Conservation (phyloP, 202 grass and related monocot genomes). For the Carex sylvatica region DNA sequence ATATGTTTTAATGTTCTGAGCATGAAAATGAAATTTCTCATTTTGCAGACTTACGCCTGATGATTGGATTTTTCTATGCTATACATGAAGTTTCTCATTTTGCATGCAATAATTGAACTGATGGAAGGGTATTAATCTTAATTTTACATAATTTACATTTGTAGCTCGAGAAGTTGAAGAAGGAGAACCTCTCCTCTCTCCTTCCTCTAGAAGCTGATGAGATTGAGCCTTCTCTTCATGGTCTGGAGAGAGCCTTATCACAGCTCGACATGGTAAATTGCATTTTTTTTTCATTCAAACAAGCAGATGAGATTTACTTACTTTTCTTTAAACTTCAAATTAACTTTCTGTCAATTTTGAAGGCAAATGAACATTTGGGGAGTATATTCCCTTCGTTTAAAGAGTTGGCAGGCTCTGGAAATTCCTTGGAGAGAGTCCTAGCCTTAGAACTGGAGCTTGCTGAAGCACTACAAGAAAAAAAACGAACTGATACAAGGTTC, state of each 20-base stretch:
- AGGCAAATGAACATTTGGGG: slow-evolving; percentile 92
- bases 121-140: slow-evolving; percentile 5
- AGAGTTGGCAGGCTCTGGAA: slow-evolving; percentile 81
- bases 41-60: background rate
- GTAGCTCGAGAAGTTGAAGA: slow-evolving; percentile 81
- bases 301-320: background rate
- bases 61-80: background rate
- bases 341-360: slow-evolving; percentile 9
- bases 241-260: slow-evolving; percentile 76
- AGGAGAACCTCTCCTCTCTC: slow-evolving; percentile 68
- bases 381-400: slow-evolving; percentile 79
- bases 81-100: background rate
- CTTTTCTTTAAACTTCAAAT: background rate
- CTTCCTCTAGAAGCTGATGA: slow-evolving; percentile 58
- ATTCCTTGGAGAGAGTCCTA: slow-evolving; percentile 87
- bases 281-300: background rate
- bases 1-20: slow-evolving; percentile 14
- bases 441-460: slow-evolving; percentile 88
- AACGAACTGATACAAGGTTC: slow-evolving; percentile 61
- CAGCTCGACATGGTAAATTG: slow-evolving; percentile 79
- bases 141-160: slow-evolving; percentile 33
- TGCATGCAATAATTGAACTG: background rate
- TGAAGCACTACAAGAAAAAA: slow-evolving; percentile 72
- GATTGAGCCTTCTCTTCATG: slow-evolving; percentile 58
- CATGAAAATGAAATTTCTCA: background rate